A percentile compares a stretch with the other conserved stretches of the same genome.
Conservation (phyloP, 2,329 filamentous ascomycete genomes). For the Arthroderma sp. region DNA sequence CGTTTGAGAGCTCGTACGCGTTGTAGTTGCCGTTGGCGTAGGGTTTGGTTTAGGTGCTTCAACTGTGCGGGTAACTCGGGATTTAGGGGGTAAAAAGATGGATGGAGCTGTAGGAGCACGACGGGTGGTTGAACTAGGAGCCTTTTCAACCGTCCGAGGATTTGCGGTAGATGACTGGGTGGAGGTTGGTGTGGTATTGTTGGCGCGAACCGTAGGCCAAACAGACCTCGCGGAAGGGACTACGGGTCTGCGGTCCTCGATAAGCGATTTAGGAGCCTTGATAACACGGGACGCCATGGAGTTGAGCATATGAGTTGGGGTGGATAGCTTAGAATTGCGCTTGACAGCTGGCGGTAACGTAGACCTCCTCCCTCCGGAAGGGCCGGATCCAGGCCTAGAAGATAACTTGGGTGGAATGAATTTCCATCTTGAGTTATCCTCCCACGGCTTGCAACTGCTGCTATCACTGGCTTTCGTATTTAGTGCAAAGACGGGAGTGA, state of each 20-base stretch:
- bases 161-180: neutral
- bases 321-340: conserved; percentile 26
- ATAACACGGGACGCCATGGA: conserved; percentile 28
- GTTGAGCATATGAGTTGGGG: conserved; percentile 33
- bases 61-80: neutral
- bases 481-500: conserved; percentile 17
- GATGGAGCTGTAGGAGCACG: neutral
- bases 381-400: neutral
- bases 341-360: conserved; percentile 26
- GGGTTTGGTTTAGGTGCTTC: neutral
- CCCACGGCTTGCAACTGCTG: conserved; percentile 6
- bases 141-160: neutral
- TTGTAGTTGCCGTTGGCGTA: neutral
- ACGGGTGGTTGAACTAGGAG: too few species aligned
- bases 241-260: conserved; percentile 31
- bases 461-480: conserved; percentile 5
- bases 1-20: neutral
- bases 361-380: conserved; percentile 21
- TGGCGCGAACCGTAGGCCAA: neutral
- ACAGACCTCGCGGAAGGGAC: neutral
- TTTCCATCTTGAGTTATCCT: conserved; percentile 16
- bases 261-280: conserved; percentile 30
- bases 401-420: conserved; percentile 17
- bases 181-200: neutral
- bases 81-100: neutral